Conservation (phyloP, 164 flowering plant genomes). For the Magnolia sinica region DNA sequence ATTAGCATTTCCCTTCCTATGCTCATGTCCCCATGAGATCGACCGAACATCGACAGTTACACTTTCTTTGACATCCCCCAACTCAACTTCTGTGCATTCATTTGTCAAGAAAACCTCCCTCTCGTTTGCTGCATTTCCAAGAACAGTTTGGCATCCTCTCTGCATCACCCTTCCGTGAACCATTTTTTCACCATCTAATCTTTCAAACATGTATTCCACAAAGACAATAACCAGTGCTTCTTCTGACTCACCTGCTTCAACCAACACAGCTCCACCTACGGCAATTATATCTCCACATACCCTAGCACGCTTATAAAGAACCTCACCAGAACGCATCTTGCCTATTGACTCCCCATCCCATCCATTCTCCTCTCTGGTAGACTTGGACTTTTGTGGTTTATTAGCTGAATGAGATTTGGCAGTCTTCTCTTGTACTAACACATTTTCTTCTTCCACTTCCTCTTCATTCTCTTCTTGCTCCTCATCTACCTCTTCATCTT, state of each 20-base stretch:
- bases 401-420: constrained; percentile 25
- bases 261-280: constrained; percentile 55
- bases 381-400: constrained; percentile 21
- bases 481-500: constrained; percentile 36
- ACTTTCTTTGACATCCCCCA: constrained; percentile 49
- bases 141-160: constrained; percentile 65
- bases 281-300: constrained; percentile 49
- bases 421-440: constrained; percentile 12
- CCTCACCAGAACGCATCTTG: constrained; percentile 40
- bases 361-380: constrained; percentile 24
- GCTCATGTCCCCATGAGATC: constrained; percentile 75
- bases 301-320: constrained; percentile 52
- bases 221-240: constrained; percentile 49
- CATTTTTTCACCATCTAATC: constrained; percentile 47
- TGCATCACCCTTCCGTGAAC: constrained; percentile 78
- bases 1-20: constrained; percentile 57
- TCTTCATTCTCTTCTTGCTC: constrained; percentile 43
- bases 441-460: constrained; percentile 29
- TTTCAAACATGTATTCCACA: constrained; percentile 89
- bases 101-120: constrained; percentile 84
- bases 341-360: constrained; percentile 73
- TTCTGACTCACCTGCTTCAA: constrained; percentile 44
- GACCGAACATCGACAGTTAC: constrained; percentile 42
- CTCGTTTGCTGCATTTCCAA: constrained; percentile 78
- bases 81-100: constrained; percentile 56